Evolutionary conservation across 2,329 filamentous ascomycete species (phyloP).

Genomic region (Coniella vitis): DNA sequence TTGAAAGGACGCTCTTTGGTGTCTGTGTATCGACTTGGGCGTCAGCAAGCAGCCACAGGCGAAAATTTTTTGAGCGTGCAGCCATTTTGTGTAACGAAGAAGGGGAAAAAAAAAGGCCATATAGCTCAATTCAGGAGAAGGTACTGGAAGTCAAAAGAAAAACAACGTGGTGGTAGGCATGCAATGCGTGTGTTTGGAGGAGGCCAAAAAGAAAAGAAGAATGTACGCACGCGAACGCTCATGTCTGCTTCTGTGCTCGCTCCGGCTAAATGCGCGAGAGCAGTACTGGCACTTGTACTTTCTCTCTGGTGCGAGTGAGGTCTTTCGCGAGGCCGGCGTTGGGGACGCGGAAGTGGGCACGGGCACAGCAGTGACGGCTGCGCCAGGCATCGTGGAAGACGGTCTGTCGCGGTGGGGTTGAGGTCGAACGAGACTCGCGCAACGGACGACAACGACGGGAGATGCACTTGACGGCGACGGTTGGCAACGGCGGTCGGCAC

Average conservation of each 20-base stretch:
- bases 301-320: slow-evolving; percentile 76
- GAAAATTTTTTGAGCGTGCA: not conserved
- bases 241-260: slow-evolving; percentile 93
- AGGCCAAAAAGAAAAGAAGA: slow-evolving; percentile 10
- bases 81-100: slow-evolving; percentile 7
- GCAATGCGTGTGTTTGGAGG: not conserved
- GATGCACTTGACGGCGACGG: slow-evolving; percentile 13
- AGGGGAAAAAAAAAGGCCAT: not conserved
- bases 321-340: slow-evolving; percentile 67
- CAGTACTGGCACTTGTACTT: slow-evolving; percentile 99
- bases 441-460: slow-evolving; percentile 21
- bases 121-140: not conserved
- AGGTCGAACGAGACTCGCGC: slow-evolving; percentile 17
- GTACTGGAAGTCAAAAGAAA: too few relatives aligned
- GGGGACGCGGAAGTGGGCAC: slow-evolving; percentile 53
- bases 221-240: slow-evolving; percentile 88
- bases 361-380: slow-evolving; percentile 51
- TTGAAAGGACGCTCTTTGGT: slow-evolving; percentile 99
- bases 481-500: slow-evolving; percentile 26
- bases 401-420: slow-evolving; percentile 26
- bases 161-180: not conserved
- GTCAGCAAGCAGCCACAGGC: slow-evolving; percentile 3
- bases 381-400: slow-evolving; percentile 58
- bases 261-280: slow-evolving; percentile 92
- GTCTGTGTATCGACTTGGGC: slow-evolving; percentile 46